These are phyloP conservation scores for Penicillium italicum DNA, from an alignment of 2,329 filamentous ascomycete species.

Conservation along the genomic window DNA sequence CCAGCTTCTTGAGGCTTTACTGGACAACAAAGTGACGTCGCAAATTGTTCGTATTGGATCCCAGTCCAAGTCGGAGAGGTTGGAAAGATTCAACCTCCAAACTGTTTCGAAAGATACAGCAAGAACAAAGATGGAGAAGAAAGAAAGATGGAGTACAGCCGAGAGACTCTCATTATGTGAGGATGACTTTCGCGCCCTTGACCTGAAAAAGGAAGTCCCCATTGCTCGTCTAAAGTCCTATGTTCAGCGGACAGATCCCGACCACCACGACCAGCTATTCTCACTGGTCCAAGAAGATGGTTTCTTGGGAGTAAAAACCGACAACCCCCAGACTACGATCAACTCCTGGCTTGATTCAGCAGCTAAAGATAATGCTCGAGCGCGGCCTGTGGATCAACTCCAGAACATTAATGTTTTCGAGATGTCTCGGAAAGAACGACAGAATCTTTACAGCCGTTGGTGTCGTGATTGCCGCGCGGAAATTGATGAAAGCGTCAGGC, in stretches of 20 bases:
- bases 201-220: slow-evolving; percentile 3
- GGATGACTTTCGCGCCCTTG: slow-evolving; percentile 10
- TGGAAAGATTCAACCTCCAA: slow-evolving; percentile 53
- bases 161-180: slow-evolving; percentile 14
- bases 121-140: slow-evolving; percentile 31
- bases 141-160: slow-evolving; percentile 12
- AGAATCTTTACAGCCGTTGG: neutral
- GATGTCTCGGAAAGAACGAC: slow-evolving; percentile 1
- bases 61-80: slow-evolving; percentile 52
- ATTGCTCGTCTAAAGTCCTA: slow-evolving; percentile 7
- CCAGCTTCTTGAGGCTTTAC: slow-evolving; percentile 59
- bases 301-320: neutral
- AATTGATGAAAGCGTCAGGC: neutral
- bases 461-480: neutral
- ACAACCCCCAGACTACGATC: neutral
- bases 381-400: neutral
- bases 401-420: neutral
- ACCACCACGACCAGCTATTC: slow-evolving; percentile 3
- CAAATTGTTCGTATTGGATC: slow-evolving; percentile 61
- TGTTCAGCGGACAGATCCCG: neutral
- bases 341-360: slow-evolving; percentile 1
- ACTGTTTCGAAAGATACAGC: slow-evolving; percentile 33
- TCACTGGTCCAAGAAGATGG: neutral
- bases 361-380: neutral
- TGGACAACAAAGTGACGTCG: slow-evolving; percentile 33